Evolutionary conservation across 73 alveolate genomes (phyloP).

Genomic region (Paramecium biaurelia): DNA sequence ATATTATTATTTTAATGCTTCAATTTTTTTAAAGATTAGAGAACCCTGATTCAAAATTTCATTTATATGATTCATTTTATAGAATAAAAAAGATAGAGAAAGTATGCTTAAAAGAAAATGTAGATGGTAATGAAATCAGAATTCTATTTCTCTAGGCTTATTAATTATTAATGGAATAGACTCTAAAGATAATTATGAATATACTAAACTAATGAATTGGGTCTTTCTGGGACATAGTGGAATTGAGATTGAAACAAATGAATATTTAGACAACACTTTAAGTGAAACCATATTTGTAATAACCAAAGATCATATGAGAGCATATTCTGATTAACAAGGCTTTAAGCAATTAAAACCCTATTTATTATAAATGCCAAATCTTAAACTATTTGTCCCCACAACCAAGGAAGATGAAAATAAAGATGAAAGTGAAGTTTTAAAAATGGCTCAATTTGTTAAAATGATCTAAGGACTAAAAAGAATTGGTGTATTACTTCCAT

Average conservation of each 20-base stretch:
- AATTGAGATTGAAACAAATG: constrained; percentile 53
- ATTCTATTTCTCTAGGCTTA: neutral
- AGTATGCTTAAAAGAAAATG: neutral
- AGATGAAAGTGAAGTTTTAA: constrained; percentile 47
- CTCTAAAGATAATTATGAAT: constrained; percentile 54
- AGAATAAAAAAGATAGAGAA: neutral
- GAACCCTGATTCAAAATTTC: neutral
- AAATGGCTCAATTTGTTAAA: constrained; percentile 31
- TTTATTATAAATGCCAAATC: constrained; percentile 41
- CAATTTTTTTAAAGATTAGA: neutral
- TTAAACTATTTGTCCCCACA: constrained; percentile 46
- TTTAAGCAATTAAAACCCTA: constrained; percentile 23
- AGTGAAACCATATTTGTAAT: constrained; percentile 51
- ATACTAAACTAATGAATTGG: constrained; percentile 59
- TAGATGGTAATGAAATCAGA: neutral
- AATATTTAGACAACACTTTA: constrained; percentile 40
- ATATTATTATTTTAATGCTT: constrained; percentile 3
- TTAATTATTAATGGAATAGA: constrained; percentile 33
- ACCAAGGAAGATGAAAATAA: constrained; percentile 41
- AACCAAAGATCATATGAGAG: constrained; percentile 40
- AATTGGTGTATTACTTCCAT: neutral
- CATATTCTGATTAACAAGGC: constrained; percentile 35
- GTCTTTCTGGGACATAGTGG: constrained; percentile 54
- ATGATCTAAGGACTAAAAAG: neutral
- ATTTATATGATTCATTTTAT: neutral